Conservation (phyloP, 495 filamentous ascomycete genomes). For the Lophiotrema nucula region DNA sequence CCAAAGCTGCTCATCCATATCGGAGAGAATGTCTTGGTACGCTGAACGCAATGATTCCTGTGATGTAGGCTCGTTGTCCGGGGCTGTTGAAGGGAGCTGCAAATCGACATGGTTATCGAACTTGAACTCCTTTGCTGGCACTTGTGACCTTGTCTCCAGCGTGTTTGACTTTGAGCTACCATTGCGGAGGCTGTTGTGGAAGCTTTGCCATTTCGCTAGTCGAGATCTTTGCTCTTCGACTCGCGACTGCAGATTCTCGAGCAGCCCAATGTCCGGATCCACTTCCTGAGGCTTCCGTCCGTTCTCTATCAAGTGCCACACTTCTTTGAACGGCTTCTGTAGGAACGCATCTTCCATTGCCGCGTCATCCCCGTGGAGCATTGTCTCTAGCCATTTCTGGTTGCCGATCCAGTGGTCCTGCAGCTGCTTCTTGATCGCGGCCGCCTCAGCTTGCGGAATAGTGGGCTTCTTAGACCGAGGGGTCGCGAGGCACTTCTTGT, state of each 20-base stretch:
- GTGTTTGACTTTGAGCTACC: conserved; percentile 19
- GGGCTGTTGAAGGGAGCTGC: conserved; percentile 6
- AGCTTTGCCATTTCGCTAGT: conserved; percentile 70
- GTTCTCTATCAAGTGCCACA: conserved; percentile 62
- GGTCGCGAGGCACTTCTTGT: conserved; percentile 16
- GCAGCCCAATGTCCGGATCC: conserved; percentile 54
- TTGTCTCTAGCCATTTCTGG: conserved; percentile 62
- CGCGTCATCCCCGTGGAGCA: conserved; percentile 64
- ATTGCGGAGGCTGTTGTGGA: conserved; percentile 51
- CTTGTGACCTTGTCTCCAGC: neutral
- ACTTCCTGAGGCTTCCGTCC: conserved; percentile 52
- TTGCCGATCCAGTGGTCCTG: conserved; percentile 74
- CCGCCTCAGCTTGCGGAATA: conserved; percentile 36
- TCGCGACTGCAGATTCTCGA: conserved; percentile 65
- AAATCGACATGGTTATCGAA: conserved; percentile 23
- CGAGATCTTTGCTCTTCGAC: conserved; percentile 60
- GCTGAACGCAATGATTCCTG: conserved; percentile 1
- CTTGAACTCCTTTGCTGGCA: neutral
- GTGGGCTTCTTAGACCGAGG: conserved; percentile 41
- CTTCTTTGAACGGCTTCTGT: conserved; percentile 59
- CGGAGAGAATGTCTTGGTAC: conserved; percentile 24
- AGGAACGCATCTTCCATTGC: conserved; percentile 61
- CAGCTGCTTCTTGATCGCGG: conserved; percentile 53
- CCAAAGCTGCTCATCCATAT: conserved; percentile 23
- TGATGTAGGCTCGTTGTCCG: neutral